Evolutionary conservation across 306 rosid genomes (phyloP).

Genomic region (Lathyrus oleraceus): DNA sequence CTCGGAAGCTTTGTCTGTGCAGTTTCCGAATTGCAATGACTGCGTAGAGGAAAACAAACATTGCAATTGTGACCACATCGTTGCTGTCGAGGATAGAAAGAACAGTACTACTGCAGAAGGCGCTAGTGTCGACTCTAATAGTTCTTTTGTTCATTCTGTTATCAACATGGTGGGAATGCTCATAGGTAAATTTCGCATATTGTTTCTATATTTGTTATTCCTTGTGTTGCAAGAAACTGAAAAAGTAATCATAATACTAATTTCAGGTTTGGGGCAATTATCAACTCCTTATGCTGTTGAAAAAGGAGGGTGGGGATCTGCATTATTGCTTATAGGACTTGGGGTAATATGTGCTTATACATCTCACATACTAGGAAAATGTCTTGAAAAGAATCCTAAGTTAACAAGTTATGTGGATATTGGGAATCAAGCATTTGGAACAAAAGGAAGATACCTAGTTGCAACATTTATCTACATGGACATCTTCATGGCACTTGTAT

Average conservation of each 20-base stretch:
- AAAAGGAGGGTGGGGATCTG: conserved; percentile 66
- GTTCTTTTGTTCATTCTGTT: conserved; percentile 63
- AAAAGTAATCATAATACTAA: background rate
- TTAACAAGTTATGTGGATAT: conserved; percentile 59
- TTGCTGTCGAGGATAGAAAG: background rate
- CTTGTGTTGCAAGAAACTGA: conserved; percentile 8
- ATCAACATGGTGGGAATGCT: conserved; percentile 86
- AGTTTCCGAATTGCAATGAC: conserved; percentile 31
- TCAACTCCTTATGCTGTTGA: conserved; percentile 73
- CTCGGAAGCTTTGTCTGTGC: background rate
- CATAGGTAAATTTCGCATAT: conserved; percentile 47
- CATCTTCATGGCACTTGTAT: conserved; percentile 75
- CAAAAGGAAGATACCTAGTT: conserved; percentile 53
- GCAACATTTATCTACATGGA: conserved; percentile 57
- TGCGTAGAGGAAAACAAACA: conserved; percentile 55
- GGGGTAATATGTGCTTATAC: conserved; percentile 56
- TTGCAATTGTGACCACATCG: conserved; percentile 41
- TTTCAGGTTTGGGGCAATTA: conserved; percentile 73
- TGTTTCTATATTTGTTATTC: background rate
- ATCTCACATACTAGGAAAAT: conserved; percentile 59
- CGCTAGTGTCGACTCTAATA: background rate
- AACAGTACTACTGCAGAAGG: conserved; percentile 12
- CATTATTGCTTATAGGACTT: conserved; percentile 51
- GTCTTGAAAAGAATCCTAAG: conserved; percentile 58
- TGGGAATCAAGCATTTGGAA: conserved; percentile 68